phyloP scores from a whole-genome alignment of 176 grass and related monocot species.

The Zoysia pacifica region DNA sequence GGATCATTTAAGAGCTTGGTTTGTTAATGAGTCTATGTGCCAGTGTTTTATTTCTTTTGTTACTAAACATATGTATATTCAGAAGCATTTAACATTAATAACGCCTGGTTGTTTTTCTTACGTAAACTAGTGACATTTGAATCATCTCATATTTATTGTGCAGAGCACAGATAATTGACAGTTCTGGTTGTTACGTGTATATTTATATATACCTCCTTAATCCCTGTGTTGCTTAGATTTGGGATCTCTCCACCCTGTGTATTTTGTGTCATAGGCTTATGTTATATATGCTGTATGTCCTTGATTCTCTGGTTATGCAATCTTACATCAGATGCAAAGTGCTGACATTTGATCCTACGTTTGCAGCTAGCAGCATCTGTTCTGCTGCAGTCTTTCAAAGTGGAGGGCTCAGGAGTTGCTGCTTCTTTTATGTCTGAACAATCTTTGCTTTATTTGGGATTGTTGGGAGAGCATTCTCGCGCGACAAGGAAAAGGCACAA shows the following conservation, averaged over 20 bases:
- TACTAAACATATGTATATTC: too few relatives aligned
- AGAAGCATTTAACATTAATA: background rate
- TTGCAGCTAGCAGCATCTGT: slow-evolving; percentile 34
- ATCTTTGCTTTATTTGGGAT: slow-evolving; percentile 50
- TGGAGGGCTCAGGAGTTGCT: slow-evolving; percentile 43
- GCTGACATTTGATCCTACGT: background rate
- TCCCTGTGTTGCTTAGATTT: background rate
- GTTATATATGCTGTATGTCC: too few relatives aligned
- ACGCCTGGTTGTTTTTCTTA: background rate
- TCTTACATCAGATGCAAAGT: background rate
- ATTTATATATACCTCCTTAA: too few relatives aligned
- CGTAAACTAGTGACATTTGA: too few relatives aligned
- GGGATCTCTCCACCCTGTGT: too few relatives aligned
- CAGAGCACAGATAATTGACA: background rate
- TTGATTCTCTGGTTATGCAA: background rate
- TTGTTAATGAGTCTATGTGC: too few relatives aligned
- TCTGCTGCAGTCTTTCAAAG: slow-evolving; percentile 42
- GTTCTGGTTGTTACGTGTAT: background rate
- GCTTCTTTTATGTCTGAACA: slow-evolving; percentile 72
- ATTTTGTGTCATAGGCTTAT: too few relatives aligned
- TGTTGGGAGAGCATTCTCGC: slow-evolving; percentile 61
- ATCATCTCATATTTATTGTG: background rate
- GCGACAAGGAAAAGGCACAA: slow-evolving; percentile 49
- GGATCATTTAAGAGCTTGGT: too few relatives aligned
- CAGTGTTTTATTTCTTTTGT: too few relatives aligned